Evolutionary conservation across 2,329 filamentous ascomycete species (phyloP), one percentile per base, ranked within the genome.

Genomic region (Ophiognomonia clavigignenti-juglandacearum): DNA sequence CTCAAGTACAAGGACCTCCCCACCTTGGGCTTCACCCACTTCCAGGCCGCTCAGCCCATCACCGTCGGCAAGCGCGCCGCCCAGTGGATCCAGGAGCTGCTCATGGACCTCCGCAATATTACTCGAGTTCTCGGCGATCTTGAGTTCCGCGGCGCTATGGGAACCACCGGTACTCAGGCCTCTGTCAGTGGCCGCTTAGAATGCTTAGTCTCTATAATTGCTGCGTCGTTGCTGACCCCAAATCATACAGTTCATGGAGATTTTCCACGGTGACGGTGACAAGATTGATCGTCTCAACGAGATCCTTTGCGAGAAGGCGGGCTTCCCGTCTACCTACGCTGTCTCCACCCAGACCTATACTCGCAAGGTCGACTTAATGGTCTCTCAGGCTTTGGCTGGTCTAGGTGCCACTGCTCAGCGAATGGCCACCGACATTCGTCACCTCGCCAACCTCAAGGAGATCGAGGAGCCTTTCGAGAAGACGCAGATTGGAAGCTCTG

Each of bases 351-450:
- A 91, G 61, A 73, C 71, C 5, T 71, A 71, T 68, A 83, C 85
- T 4, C 80, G 88, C 53, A 93, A 93, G 69, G 83, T 96, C 45
- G 90, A 96, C 62, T 73, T 87, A 34, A 75, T 84, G 47, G 74
- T 96, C n/a, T 78, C 83, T 57, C 91, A 93, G 61, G 88, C 86
- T n/a, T 72, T 96, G 27, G 75, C 78, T 26, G 87, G 82, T 1
- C 82, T 96, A 43, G 90, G 87, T 20, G 77, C 88, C n/a, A 88
- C 88, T 0, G 86, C 82, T 41, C 78, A 88, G 61, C 80, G 84
- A 50, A 91, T 95, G 51, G 78, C 80, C 40, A 75, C 77, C 39
- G 86, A 92, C 58, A 86, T 93, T 55, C 76, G 86, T 40, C 83
- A 88, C 60, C 71, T 92, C 39, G 84, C 85, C 6, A 73, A 77